phyloP scores from a whole-genome alignment of 2,329 filamentous ascomycete genomes.

The Podosphaera fusca region DNA sequence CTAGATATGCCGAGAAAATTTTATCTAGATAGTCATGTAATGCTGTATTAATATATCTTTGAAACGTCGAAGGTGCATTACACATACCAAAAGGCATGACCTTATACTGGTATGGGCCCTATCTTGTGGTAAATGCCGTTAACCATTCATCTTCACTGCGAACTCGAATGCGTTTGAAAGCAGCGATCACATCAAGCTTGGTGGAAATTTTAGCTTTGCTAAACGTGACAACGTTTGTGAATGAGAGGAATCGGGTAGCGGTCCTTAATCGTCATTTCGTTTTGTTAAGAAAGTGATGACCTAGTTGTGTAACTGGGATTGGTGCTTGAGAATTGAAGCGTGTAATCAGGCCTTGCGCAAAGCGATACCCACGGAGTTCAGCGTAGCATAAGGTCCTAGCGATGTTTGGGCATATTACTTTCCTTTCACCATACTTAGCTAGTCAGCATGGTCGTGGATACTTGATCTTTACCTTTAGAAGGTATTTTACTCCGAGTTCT shows the following conservation, averaged over 20 bases:
- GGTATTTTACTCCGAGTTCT: too few relatives aligned
- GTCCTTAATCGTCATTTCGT: not conserved
- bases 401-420: too few relatives aligned
- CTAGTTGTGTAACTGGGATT: not conserved
- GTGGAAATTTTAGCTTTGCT: constrained; percentile 1
- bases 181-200: constrained; percentile 2
- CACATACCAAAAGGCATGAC: not conserved
- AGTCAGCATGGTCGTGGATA: too few relatives aligned
- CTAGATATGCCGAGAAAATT: not conserved
- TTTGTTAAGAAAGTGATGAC: not conserved
- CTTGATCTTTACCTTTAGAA: too few relatives aligned
- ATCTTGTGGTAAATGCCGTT: constrained; percentile 3
- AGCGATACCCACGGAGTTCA: not conserved
- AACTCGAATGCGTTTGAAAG: constrained; percentile 3
- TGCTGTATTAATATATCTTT: not conserved
- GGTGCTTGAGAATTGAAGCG: not conserved
- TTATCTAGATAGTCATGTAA: not conserved
- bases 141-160: constrained; percentile 6
- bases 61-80: not conserved
- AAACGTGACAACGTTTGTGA: not conserved
- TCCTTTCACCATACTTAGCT: too few relatives aligned
- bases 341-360: not conserved
- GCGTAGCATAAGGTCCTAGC: too few relatives aligned
- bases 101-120: not conserved
- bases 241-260: not conserved